Evolutionary conservation across 257 asterid species (phyloP), one percentile per base, ranked within the genome.

Genomic region (Solanum sitiens): DNA sequence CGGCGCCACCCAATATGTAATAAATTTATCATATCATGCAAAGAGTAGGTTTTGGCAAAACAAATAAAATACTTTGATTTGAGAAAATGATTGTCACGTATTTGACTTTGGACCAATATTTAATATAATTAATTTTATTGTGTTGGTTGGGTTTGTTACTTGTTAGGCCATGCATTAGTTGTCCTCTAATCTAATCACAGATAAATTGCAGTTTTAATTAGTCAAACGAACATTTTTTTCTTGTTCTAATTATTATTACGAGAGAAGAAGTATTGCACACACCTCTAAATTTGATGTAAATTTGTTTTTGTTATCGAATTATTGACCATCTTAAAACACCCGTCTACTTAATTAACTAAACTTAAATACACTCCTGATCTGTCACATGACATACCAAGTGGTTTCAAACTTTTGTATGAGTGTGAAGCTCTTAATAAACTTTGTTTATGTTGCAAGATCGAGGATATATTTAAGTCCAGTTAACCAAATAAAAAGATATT

Each of bases 61-160:
- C 61, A 73, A 30, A 12, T 53, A 37, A 77, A 65, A 44, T 79
- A 21, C 76, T 85, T 83, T 83, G 5, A 33, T 68, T 14, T 84
- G 73, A 35, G 61, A 67, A 87, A 86, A 88, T 87, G 27, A 71
- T 89, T 88, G 83, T 72, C 87, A 84, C 87, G 76, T 83, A 84
- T 85, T 87, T 89, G 89, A 89, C 88, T 71, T 91, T 16, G 33
- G 13, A 40, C 83, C 39, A 85, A 85, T 27, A 37, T 37, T 37
- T 25, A 61, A 20, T 83, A 23, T 18, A 33, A 71, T 40, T 71
- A 71, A 83, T 83, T 33, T 25, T 40, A 37, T 33, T 75, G 30
- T 75, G 23, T 83, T 83, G 72, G 50, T 83, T 32, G 86, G 86
- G 86, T 83, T 83, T 40, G 83, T 75, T 75, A 75, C 56, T 75